Percentiles rank a stretch among this genome's conserved stretches.
phyloP scores from a whole-genome alignment of 495 filamentous ascomycete genomes.

The Aspergillus egyptiacus region DNA sequence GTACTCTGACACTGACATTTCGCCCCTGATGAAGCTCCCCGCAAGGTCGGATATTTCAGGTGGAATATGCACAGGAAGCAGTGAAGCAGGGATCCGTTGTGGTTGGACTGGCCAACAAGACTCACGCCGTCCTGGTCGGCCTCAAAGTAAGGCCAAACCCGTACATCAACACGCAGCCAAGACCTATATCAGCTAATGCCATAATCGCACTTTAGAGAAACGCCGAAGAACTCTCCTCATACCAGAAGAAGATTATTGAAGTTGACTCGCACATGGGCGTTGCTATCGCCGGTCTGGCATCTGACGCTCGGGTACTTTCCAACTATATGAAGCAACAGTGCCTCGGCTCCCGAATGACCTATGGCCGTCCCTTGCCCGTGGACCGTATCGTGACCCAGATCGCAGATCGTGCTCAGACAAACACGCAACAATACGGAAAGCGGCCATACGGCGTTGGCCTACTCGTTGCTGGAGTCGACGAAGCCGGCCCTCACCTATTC shows the following conservation, averaged over 20 bases:
- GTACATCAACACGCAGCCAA: background rate
- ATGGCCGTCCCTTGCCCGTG: slow-evolving; percentile 85
- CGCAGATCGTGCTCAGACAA: slow-evolving; percentile 91
- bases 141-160: slow-evolving; percentile 63
- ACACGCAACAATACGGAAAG: slow-evolving; percentile 96
- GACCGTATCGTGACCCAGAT: slow-evolving; percentile 83
- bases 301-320: slow-evolving; percentile 96
- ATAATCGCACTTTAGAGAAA: slow-evolving; percentile 60
- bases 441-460: slow-evolving; percentile 95
- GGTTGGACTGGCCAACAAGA: slow-evolving; percentile 94
- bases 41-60: slow-evolving; percentile 98
- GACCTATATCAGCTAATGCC: background rate
- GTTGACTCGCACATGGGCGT: slow-evolving; percentile 94
- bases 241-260: slow-evolving; percentile 98
- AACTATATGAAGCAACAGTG: slow-evolving; percentile 99
- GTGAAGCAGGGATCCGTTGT: slow-evolving; percentile 99
- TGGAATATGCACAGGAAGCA: slow-evolving; percentile 97
- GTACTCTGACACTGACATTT: slow-evolving; percentile 16
- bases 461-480: slow-evolving; percentile 88
- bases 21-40: slow-evolving; percentile 65
- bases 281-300: slow-evolving; percentile 93
- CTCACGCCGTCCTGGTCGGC: slow-evolving; percentile 91
- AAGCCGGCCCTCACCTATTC: slow-evolving; percentile 88
- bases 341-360: slow-evolving; percentile 88
- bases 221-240: slow-evolving; percentile 98